These are phyloP conservation scores for Pseudocercospora fuligena DNA, from an alignment of 2,329 filamentous ascomycete genomes.

Conservation along the genomic window DNA sequence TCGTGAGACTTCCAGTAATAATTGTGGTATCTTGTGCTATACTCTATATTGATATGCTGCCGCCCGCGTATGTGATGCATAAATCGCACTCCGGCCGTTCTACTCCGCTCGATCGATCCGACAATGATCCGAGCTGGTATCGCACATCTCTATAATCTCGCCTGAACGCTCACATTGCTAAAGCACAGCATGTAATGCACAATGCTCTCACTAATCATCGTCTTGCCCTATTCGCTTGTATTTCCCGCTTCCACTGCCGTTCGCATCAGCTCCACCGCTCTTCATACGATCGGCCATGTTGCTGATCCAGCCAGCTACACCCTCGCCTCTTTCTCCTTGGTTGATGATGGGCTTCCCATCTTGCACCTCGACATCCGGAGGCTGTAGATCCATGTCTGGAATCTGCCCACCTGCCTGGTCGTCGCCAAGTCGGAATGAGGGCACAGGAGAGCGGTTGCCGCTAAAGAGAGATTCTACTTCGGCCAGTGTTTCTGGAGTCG, in stretches of 20 bases:
- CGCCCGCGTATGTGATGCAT: slow-evolving; percentile 3
- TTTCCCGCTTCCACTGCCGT: slow-evolving; percentile 47
- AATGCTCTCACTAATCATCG: slow-evolving; percentile 35
- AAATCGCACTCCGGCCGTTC: neutral
- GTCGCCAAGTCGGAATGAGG: slow-evolving; percentile 72
- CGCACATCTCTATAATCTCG: slow-evolving; percentile 3
- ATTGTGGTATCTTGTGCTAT: neutral
- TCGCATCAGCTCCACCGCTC: slow-evolving; percentile 52
- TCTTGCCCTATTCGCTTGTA: slow-evolving; percentile 55
- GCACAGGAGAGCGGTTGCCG: slow-evolving; percentile 72
- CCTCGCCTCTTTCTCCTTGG: slow-evolving; percentile 52
- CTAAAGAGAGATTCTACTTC: slow-evolving; percentile 84
- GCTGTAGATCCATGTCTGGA: slow-evolving; percentile 80
- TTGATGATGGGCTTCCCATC: slow-evolving; percentile 56
- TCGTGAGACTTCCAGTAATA: neutral
- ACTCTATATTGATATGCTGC: slow-evolving; percentile 7
- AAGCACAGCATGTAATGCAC: slow-evolving; percentile 14
- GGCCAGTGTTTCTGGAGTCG: slow-evolving; percentile 75
- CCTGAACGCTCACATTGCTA: slow-evolving; percentile 17
- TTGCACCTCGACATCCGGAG: slow-evolving; percentile 64
- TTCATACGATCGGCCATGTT: slow-evolving; percentile 59
- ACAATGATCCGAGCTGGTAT: slow-evolving; percentile 4
- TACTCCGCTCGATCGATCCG: slow-evolving; percentile 8
- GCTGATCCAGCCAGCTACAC: slow-evolving; percentile 71
- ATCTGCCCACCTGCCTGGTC: slow-evolving; percentile 53